Base-by-base conservation (phyloP, 2,329 filamentous ascomycete genomes). In the Ophiocordyceps robertsii region DNA sequence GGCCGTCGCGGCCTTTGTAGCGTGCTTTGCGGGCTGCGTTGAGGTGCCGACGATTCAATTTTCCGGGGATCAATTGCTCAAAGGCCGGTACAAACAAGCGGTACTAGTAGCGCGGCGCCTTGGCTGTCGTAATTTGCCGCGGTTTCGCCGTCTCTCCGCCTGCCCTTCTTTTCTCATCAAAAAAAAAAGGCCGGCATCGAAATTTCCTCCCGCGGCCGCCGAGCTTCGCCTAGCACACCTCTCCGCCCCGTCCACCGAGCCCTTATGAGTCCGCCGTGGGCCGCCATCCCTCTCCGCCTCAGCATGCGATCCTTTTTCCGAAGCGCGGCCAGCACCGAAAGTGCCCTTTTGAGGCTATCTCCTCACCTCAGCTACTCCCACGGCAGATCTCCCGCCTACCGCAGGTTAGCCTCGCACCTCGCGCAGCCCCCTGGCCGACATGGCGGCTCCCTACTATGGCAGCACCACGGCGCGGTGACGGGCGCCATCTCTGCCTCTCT, bases 301-400 rank as follows among this genome's bases (percentile, higher is more conserved):
- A 66, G 54, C 40, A 74, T 73, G 71, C 67, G 63, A 53, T 63
- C 66, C 45, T 52, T 71, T 44, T 58, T 63, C 51, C 65, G 56
- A 64, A 68, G 63, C 62, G 65, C 56, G 43, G 52, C 50, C 37
- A 60, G 61, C 49, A 58, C 67, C 50, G 59, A 68, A 47, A 58
- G 58, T 51, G 61, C 60, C 49, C 56, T 70, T 37, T 56, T 61
- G 16, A 59, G 67, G 56, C 61, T 62, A 42, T 62, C 66, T 49
- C 55, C 62, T 44, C 60, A 64, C 46, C 40, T 54, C 39, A 49
- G 47, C 47, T 45, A 56, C 46, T 59, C 63, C 43, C 54, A 61
- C 48, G 60, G 65, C 56, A 68, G 64, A 61, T 65, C 66, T 42
- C 68, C 69, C 43, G 66, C 68, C 19, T 69, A 67, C 49, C 60